These are phyloP conservation scores for Penicillium sp. DNA, from an alignment of 2,329 filamentous ascomycete species.

Conservation along the genomic window DNA sequence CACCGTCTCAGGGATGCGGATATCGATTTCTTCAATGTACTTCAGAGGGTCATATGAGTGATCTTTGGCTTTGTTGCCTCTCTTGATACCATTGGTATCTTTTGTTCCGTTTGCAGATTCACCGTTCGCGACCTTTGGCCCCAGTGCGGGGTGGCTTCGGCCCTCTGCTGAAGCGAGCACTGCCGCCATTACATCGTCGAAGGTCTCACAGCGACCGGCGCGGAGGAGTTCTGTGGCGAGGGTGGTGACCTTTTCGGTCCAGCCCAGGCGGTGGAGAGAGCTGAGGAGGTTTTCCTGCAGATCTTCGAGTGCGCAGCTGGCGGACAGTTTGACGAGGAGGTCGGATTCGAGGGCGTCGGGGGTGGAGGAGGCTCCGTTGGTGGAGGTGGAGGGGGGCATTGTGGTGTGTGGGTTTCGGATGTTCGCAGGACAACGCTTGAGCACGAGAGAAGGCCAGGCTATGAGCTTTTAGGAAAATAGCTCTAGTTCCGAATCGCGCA, in stretches of 20 bases:
- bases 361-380: slow-evolving; percentile 20
- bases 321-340: slow-evolving; percentile 40
- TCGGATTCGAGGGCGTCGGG: slow-evolving; percentile 36
- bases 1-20: slow-evolving; percentile 43
- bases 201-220: slow-evolving; percentile 49
- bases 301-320: slow-evolving; percentile 45
- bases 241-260: slow-evolving; percentile 48
- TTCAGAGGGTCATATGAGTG: slow-evolving; percentile 16
- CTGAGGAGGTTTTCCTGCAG: slow-evolving; percentile 49
- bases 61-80: slow-evolving; percentile 23
- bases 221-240: slow-evolving; percentile 51
- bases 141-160: slow-evolving; percentile 24
- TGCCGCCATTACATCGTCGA: slow-evolving; percentile 48
- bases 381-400: slow-evolving; percentile 19
- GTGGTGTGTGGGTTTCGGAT: background rate
- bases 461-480: background rate
- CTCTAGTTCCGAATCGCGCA: slow-evolving; percentile 1
- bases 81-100: slow-evolving; percentile 18
- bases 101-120: slow-evolving; percentile 13
- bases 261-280: slow-evolving; percentile 50
- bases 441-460: background rate
- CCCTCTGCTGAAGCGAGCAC: slow-evolving; percentile 43
- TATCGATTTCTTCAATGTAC: slow-evolving; percentile 36
- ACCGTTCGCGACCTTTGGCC: slow-evolving; percentile 18
- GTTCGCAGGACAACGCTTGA: background rate